Evolutionary conservation across 2,329 filamentous ascomycete genomes (phyloP), one percentile per base, ranked within the genome.

Genomic region (Niveomyces coronatus): DNA sequence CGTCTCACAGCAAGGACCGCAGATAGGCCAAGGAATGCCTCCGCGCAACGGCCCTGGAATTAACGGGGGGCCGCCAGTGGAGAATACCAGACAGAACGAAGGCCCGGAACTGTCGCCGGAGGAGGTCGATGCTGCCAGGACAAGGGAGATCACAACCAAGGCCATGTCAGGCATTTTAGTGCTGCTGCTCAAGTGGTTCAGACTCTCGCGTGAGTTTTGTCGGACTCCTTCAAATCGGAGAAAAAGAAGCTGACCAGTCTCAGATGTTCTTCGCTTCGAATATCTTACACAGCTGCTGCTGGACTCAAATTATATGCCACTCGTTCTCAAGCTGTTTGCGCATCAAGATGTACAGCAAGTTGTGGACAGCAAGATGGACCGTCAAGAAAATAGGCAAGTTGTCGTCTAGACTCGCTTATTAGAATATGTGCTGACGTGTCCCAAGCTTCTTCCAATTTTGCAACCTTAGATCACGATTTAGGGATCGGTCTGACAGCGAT

Each of bases 111-210:
- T 65, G 10, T 65, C 74, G 1, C 64, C 78, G 4, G 87, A 93
- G 42, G 87, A 95, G 50, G 62, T 94, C 13, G 88, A 96, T 56
- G 78, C 80, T 28, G 72, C 84, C 39, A 74, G 93, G 35, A 79
- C 77, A 13, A 76, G 89, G 40, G 91, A 98, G 58, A 88, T 98
- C 36, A 82, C 82, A 10, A 78, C 82, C 18, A 96, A 96, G 60
- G 89, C 89, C 1, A 81, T 94, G 16, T 91, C 87, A n/a, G 88
- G 84, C 1, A 82, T 87, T 39, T 63, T 98, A 19, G 65, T 98
- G 19, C 66, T 94, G n/a, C 62, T 96, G 31, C 57, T 96, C 44
- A 98, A 96, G 60, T 98, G 91, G 91, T 82, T 96, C 51, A 93
- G 94, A 57, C 68, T 94, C 38, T 95, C 87, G 41, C 91, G 86